A percentile compares a stretch with the other conserved stretches of the same genome.
These are phyloP conservation scores for Physocladia obscura DNA, from an alignment of 192 early-diverging fungal species.

Conservation along the genomic window DNA sequence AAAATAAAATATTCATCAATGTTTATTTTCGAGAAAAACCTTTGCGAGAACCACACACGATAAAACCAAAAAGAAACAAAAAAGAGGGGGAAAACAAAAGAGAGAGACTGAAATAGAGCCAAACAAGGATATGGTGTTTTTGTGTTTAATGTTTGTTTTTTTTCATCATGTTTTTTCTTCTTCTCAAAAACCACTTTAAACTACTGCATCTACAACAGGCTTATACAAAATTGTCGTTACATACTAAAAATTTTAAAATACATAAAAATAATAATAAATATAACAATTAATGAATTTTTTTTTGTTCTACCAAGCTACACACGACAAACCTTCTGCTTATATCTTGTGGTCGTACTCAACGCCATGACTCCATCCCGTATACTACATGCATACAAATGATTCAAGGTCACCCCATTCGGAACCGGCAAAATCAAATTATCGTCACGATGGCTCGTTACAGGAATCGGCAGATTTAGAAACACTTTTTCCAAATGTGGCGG, in stretches of 20 bases:
- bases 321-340: constrained; percentile 76
- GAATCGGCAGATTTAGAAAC: constrained; percentile 87
- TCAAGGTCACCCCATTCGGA: constrained; percentile 90
- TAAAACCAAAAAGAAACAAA: too few relatives aligned
- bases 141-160: too few relatives aligned
- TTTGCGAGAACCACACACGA: too few relatives aligned
- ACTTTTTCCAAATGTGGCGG: constrained; percentile 94
- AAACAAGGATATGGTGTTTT: too few relatives aligned
- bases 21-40: too few relatives aligned
- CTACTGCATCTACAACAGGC: constrained; percentile 43
- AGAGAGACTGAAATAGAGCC: too few relatives aligned
- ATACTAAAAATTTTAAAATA: constrained; percentile 34
- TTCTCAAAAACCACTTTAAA: too few relatives aligned
- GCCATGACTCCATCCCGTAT: constrained; percentile 97
- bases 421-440: constrained; percentile 82
- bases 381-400: constrained; percentile 94
- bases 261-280: background rate
- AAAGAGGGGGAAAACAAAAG: too few relatives aligned
- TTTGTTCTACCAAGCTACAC: too few relatives aligned
- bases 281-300: too few relatives aligned
- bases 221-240: constrained; percentile 59
- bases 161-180: too few relatives aligned
- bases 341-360: constrained; percentile 83
- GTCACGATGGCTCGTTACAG: constrained; percentile 78
- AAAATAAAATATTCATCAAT: too few relatives aligned